Base-by-base conservation (phyloP, 2,329 filamentous ascomycete species). In the Colletotrichum tofieldiae region DNA sequence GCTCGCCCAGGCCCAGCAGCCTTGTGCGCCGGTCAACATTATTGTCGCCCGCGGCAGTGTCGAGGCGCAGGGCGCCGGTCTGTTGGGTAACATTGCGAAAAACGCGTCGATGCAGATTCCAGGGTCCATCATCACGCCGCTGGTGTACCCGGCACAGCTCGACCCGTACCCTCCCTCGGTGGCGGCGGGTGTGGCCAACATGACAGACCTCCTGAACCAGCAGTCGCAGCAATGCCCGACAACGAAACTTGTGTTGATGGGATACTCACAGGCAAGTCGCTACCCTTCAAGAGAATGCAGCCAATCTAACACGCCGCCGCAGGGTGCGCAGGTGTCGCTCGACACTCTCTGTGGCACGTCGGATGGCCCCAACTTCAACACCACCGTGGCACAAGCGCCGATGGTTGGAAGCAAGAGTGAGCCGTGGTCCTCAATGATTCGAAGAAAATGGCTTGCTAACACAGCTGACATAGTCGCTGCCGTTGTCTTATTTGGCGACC, bases 61-160 rank as follows among this genome's bases (percentile, higher is more conserved):
- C 39, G 84, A 85, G 75, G 65, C 75, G 3, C 65, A 75, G 14
- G 83, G 83, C 23, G 51, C 77, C 6, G 84, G 84, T 26, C 74
- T 76, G 56, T 77, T 80, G 14, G 82, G 81, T n/a, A 72, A 67
- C 14, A 66, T 84, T 8, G 82, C 82, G 5, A 73, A 79, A 26
- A 73, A 76, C 32, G 75, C 85, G 41, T 77, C 78, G 23, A 72
- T 72, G 7, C 74, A 77, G 67, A 75, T 85, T 71, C 75, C 79
- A n/a, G 80, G 78, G 54, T 83, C 82, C 37, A 67, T 78, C 39
- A 67, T 83, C 49, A 77, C 77, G 49, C 75, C 79, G 32, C 74
- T 85, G 51, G 78, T 81, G 62, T 85, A 85, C 74, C 84, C 84
- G 32, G 84, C 84, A n/a, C 76, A 78, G 16, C 70, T 82, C 14